Percentiles rank a stretch among this genome's conserved stretches.
phyloP scores from a whole-genome alignment of 305 asterid genomes.

The Petunia hybrid region DNA sequence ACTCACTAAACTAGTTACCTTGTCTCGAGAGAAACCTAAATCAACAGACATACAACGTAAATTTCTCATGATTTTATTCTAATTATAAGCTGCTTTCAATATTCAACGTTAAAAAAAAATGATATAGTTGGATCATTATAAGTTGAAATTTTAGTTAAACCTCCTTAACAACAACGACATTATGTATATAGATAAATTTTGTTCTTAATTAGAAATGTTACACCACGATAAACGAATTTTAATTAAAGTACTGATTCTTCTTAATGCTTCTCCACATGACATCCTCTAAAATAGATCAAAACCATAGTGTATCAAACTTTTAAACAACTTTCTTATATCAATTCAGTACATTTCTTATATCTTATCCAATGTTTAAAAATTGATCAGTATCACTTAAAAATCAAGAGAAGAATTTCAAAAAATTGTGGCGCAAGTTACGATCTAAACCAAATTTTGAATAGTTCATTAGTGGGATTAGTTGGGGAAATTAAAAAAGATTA shows the following conservation, averaged over 20 bases:
- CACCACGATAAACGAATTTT: no score
- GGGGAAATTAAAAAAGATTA: neutral
- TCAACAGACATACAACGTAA: no score
- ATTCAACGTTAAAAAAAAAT: no score
- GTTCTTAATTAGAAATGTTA: no score
- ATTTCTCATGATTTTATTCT: no score
- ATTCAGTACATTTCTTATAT: neutral
- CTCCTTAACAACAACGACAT: no score
- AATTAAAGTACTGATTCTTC: no score
- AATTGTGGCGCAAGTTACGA: conserved; percentile 23
- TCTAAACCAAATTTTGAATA: neutral
- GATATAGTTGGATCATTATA: no score
- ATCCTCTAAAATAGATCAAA: neutral
- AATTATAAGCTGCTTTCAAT: no score
- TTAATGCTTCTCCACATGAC: neutral
- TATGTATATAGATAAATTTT: no score
- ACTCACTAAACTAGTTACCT: neutral
- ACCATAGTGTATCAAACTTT: neutral
- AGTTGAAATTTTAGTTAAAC: no score
- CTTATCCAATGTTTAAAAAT: neutral
- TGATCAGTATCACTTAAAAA: conserved; percentile 19
- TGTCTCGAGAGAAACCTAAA: no score
- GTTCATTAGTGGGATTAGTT: neutral
- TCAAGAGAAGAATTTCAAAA: conserved; percentile 4
- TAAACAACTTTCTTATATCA: neutral